Base-by-base conservation (phyloP, 192 early-diverging fungal species). In the Backusella psychrophila region DNA sequence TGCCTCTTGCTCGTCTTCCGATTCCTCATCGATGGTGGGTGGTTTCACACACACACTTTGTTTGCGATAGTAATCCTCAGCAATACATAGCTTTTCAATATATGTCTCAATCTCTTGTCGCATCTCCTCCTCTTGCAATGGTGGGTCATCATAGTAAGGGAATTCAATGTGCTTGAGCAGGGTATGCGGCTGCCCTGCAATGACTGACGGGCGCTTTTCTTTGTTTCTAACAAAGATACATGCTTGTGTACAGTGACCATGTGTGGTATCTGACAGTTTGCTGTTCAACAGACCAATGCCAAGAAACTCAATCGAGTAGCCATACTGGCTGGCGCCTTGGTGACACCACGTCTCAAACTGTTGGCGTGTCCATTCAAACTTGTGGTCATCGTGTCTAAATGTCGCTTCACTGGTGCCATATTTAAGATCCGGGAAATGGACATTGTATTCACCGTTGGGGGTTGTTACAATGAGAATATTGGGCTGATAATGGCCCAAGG, bases 331-430 rank as follows among this genome's bases (percentile, higher is more conserved):
- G 0, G 93, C 93, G 1, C 84, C 86, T 1, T 35, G 11, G 1
- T 69, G 56, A 15, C 90, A 87, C 96, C 96, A 98, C 0, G 74
- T 39, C 72, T 91, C 72, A 81, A 98, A 98, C 78, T 96, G 89
- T 23, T 75, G 77, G 11, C 95, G 87, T n/a, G 96, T 96, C 97
- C 97, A 98, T 84, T 98, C 97, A 82, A 97, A 98, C 67, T 90
- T 91, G 83, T 98, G 97, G 82, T 98, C 97, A 42, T 85, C 87
- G 77, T 97, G 89, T 38, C 97, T 87, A 65, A 96, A 89, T 15
- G 63, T 77, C 6, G 89, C 78, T 0, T 90, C 79, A 1, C 83
- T 82, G 11, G 90, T 91, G 41, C 93, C 94, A 79, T 94, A 94
- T 33, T 83, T 82, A 69, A 97, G 89, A 6, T 90, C 76, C 0